Conservation (phyloP, 2,329 filamentous ascomycete genomes). For the Hypoxylon sp. region DNA sequence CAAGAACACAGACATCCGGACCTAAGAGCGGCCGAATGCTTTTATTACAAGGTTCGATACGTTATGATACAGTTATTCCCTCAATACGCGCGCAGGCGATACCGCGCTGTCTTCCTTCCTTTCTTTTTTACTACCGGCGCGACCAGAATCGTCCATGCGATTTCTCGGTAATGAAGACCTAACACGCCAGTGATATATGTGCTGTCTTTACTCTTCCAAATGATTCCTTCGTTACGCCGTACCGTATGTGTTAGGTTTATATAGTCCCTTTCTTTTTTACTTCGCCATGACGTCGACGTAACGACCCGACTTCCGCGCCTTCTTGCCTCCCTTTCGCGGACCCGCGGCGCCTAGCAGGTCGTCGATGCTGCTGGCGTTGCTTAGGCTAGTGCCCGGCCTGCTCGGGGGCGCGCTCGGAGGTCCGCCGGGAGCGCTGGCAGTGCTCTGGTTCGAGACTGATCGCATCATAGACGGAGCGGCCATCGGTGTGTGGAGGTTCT, state of each 20-base stretch:
- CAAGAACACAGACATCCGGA: background rate
- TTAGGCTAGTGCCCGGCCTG: slow-evolving; percentile 81
- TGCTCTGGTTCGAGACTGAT: slow-evolving; percentile 57
- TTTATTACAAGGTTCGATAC: slow-evolving; percentile 40
- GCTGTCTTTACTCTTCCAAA: too few species aligned
- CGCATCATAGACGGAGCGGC: slow-evolving; percentile 55
- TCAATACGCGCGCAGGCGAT: slow-evolving; percentile 1
- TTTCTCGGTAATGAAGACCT: too few species aligned
- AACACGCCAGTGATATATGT: background rate
- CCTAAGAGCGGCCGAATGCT: slow-evolving; percentile 2
- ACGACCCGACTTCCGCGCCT: slow-evolving; percentile 80
- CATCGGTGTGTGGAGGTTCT: slow-evolving; percentile 47
- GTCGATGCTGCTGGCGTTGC: slow-evolving; percentile 93
- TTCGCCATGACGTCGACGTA: slow-evolving; percentile 98
- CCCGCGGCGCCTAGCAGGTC: slow-evolving; percentile 82
- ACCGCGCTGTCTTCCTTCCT: too few species aligned
- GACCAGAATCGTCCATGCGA: background rate
- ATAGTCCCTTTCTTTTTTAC: slow-evolving; percentile 56
- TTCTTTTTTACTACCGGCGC: too few species aligned
- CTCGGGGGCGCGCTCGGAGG: slow-evolving; percentile 64
- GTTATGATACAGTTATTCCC: slow-evolving; percentile 33
- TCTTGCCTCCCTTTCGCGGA: slow-evolving; percentile 72
- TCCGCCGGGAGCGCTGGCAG: slow-evolving; percentile 44
- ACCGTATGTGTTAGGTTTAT: background rate
- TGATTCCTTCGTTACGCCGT: background rate